Evolutionary conservation across 2,329 filamentous ascomycete genomes (phyloP), one percentile per base, ranked within the genome.

Genomic region (Pseudogymnoascus sp.): DNA sequence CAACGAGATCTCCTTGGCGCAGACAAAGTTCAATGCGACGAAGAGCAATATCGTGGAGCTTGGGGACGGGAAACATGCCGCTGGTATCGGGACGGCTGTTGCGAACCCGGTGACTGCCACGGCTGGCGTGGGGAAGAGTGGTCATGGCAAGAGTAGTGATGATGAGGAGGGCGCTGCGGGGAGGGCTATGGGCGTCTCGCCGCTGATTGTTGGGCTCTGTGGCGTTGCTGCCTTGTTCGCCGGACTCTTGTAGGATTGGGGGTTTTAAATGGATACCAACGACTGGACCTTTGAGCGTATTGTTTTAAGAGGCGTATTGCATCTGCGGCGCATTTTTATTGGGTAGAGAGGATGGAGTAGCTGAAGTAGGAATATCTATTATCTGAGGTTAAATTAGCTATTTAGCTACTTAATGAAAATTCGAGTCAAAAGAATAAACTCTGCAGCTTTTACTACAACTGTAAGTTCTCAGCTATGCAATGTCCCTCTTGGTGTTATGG

Each of bases 1-100:
- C 72, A 85, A 90, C 71, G 79, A 88, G 74, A 85, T 91, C 66
- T 87, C 85, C 1, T 74, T 91, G 33, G 89, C 87, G 1, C 84
- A 88, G 72, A 87, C 87, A 16, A 81, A 79, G 60, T 86, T 85
- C 73, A 83, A 88, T 70, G 76, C 80, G 3, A 80, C 80, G 0
- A 64, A 69, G 14, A 77, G 77, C 4, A 78, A 78, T 59, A 73
- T 88, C 14, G 66, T 78, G 37, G 83, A 87, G 74, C 87, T 88
- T 63, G 74, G 74, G 21, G 75, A 74, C 10, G 82, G 82, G 6
- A 73, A 73, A 11, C 69, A 73, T 16, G 68, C 78, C 0, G 79
- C 88, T 3, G 85, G 85, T 10, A 78, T 76, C n/a, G 83, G 83
- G 2, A 80, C 77, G 0, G 71, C 71, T 11, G 83, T 83, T 1